phyloP scores from a whole-genome alignment of 768 basidiomycete genomes.

The Daedaleopsis nitida region DNA sequence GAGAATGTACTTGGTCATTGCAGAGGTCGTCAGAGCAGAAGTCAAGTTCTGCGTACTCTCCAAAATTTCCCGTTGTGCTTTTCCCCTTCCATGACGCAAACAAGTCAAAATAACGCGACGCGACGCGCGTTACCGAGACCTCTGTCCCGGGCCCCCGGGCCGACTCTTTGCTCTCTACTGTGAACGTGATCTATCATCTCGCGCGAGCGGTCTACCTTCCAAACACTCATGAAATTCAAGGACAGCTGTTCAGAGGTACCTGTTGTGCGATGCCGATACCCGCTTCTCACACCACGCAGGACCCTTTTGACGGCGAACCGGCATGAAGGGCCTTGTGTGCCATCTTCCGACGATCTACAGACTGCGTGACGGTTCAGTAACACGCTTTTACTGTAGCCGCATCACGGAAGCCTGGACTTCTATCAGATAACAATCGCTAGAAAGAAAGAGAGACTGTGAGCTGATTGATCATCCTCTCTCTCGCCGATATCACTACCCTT shows the following conservation, averaged over 20 bases:
- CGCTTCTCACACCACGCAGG: too few relatives aligned
- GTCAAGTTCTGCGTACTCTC: slow-evolving; percentile 14
- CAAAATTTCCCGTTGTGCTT: slow-evolving; percentile 16
- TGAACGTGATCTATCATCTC: background rate
- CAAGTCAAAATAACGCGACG: slow-evolving; percentile 21
- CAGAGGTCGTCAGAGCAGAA: slow-evolving; percentile 14
- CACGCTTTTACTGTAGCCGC: too few relatives aligned
- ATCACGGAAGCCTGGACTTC: background rate
- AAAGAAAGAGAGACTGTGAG: background rate
- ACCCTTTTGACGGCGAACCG: too few relatives aligned
- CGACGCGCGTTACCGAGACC: too few relatives aligned
- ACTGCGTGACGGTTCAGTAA: too few relatives aligned
- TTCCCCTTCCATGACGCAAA: slow-evolving; percentile 10
- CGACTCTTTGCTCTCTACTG: too few relatives aligned
- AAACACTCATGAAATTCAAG: too few relatives aligned
- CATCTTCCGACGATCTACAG: too few relatives aligned
- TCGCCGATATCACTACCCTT: background rate
- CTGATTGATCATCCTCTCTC: background rate
- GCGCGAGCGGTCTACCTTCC: too few relatives aligned
- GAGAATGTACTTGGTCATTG: slow-evolving; percentile 94
- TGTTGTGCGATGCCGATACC: too few relatives aligned
- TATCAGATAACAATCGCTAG: background rate
- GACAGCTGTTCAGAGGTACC: too few relatives aligned
- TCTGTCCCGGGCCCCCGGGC: background rate
- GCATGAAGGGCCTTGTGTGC: too few relatives aligned